A percentile compares a stretch with the other conserved stretches of the same genome.
Evolutionary conservation across 257 asterid species (phyloP).

Genomic region (Haberlea rhodopensis): DNA sequence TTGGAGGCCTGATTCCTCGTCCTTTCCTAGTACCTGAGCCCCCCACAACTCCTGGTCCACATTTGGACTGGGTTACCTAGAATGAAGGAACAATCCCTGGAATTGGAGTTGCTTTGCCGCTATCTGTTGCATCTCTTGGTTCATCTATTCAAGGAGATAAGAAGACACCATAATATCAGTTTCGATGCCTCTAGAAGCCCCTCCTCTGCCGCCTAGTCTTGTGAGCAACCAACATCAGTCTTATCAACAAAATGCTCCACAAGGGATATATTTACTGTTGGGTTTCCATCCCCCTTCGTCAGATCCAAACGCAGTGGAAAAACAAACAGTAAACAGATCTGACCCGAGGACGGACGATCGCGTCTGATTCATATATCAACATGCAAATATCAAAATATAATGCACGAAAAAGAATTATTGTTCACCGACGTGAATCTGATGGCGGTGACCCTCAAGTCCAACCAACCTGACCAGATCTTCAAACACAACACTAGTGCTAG

Average conservation of each 20-base stretch:
- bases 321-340: too few species aligned
- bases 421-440: too few species aligned
- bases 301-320: too few species aligned
- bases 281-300: too few species aligned
- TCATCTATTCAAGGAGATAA: slow-evolving; percentile 80
- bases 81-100: slow-evolving; percentile 98
- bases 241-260: slow-evolving; percentile 72
- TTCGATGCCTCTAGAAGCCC: slow-evolving; percentile 67
- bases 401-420: too few species aligned
- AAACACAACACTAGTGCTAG: too few species aligned
- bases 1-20: slow-evolving; percentile 55
- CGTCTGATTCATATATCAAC: too few species aligned
- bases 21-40: slow-evolving; percentile 64
- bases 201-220: slow-evolving; percentile 95
- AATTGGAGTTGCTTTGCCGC: slow-evolving; percentile 96
- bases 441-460: too few species aligned
- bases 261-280: too few species aligned
- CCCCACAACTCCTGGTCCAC: slow-evolving; percentile 81
- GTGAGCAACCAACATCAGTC: slow-evolving; percentile 72
- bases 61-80: slow-evolving; percentile 74
- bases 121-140: slow-evolving; percentile 62
- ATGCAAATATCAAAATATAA: too few species aligned
- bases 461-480: too few species aligned
- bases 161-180: slow-evolving; percentile 43
- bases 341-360: too few species aligned